Evolutionary conservation across 177 flowering plant genomes (phyloP).

Genomic region (Vitis hybrid): DNA sequence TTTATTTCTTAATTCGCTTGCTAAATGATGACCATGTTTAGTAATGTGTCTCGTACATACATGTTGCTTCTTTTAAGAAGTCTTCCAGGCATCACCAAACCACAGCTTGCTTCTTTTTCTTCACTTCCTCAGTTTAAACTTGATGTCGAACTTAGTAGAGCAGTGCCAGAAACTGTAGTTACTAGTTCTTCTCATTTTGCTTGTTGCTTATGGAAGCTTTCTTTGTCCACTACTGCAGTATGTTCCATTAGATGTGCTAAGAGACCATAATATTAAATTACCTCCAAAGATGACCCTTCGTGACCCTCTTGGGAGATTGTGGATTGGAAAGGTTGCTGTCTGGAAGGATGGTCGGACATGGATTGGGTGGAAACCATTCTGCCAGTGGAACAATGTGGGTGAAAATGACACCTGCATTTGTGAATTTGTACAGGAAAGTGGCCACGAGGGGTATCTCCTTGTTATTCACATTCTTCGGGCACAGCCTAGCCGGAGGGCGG

Average conservation of each 20-base stretch:
- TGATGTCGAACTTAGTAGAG: too few relatives aligned
- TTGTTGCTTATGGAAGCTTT: not conserved
- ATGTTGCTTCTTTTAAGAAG: too few relatives aligned
- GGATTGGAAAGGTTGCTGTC: slow-evolving; percentile 1
- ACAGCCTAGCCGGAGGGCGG: too few relatives aligned
- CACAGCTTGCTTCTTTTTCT: too few relatives aligned
- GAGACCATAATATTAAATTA: slow-evolving; percentile 9
- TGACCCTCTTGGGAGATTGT: slow-evolving; percentile 11
- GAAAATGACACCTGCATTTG: slow-evolving; percentile 18
- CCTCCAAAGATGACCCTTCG: slow-evolving; percentile 3
- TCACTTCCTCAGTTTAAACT: too few relatives aligned
- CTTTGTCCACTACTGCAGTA: slow-evolving; percentile 12
- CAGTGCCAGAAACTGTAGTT: not conserved
- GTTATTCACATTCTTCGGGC: slow-evolving; percentile 11
- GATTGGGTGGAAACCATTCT: slow-evolving; percentile 17
- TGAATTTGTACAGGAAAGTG: slow-evolving; percentile 11
- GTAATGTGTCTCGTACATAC: too few relatives aligned
- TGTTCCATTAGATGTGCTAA: slow-evolving; percentile 11
- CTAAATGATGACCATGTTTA: too few relatives aligned
- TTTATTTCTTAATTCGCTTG: too few relatives aligned
- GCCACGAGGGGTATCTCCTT: not conserved
- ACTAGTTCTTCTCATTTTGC: not conserved
- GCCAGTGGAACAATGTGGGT: slow-evolving; percentile 4
- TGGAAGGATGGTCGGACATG: slow-evolving; percentile 27
- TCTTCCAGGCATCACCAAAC: too few relatives aligned